Evolutionary conservation across 2,329 filamentous ascomycete species (phyloP).

Genomic region (Ciborinia camelliae): DNA sequence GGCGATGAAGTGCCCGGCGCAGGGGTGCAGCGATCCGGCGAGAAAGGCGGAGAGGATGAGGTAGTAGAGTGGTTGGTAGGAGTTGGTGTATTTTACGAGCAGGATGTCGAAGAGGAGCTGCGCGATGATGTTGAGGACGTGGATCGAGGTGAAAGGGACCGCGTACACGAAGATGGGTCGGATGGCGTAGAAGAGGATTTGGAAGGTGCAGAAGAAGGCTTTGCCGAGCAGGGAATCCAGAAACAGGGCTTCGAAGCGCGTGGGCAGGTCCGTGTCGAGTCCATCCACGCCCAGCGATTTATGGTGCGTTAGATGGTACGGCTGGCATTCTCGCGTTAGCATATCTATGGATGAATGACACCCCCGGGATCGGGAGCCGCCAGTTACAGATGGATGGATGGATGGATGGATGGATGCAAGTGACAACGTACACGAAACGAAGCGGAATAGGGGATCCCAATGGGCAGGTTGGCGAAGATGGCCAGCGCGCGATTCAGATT

Average conservation of each 20-base stretch:
- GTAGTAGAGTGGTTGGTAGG: constrained; percentile 69
- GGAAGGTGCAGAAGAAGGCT: constrained; percentile 98
- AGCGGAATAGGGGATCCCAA: constrained; percentile 92
- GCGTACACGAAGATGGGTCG: constrained; percentile 93
- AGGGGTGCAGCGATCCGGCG: constrained; percentile 88
- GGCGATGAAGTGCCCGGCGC: constrained; percentile 96
- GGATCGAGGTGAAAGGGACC: constrained; percentile 80
- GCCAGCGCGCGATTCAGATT: constrained; percentile 80
- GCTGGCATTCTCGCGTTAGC: constrained; percentile 51
- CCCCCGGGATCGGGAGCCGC: too few species aligned
- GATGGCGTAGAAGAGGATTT: constrained; percentile 97
- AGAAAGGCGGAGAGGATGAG: constrained; percentile 87
- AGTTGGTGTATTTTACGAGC: constrained; percentile 56
- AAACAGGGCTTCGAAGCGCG: constrained; percentile 83
- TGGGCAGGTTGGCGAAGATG: constrained; percentile 91
- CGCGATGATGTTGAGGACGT: constrained; percentile 73
- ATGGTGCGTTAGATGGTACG: constrained; percentile 98
- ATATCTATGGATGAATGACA: too few species aligned
- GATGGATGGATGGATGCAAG: too few species aligned
- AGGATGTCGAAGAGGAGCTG: constrained; percentile 76
- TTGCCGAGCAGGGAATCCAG: constrained; percentile 95
- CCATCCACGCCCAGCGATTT: constrained; percentile 97
- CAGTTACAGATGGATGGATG: too few species aligned
- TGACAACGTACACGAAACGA: constrained; percentile 81
- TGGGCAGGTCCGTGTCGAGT: constrained; percentile 93